These are phyloP conservation scores for Trichoderma brevicompactum DNA, from an alignment of 2,329 filamentous ascomycete genomes.

Conservation along the genomic window DNA sequence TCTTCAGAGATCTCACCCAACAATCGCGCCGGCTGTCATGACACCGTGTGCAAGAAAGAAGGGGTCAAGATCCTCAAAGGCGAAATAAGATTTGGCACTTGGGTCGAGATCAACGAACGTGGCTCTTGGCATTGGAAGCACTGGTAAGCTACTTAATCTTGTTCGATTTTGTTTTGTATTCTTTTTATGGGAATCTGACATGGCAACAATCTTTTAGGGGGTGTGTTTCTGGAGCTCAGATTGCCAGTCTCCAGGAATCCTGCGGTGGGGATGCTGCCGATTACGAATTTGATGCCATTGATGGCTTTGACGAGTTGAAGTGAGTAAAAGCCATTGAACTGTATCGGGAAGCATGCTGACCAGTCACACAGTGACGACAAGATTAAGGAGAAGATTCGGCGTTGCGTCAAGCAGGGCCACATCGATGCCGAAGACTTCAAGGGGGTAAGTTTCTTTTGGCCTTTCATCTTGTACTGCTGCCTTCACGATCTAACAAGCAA, in stretches of 20 bases:
- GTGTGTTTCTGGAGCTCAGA: slow-evolving; percentile 78
- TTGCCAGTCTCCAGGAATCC: slow-evolving; percentile 66
- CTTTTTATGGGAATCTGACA: neutral
- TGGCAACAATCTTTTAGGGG: slow-evolving; percentile 63
- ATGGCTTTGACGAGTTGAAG: slow-evolving; percentile 78
- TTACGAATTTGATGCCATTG: slow-evolving; percentile 69
- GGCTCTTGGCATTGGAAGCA: slow-evolving; percentile 80
- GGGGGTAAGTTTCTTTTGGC: slow-evolving; percentile 64
- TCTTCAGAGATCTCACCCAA: slow-evolving; percentile 70
- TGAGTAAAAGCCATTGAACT: slow-evolving; percentile 39
- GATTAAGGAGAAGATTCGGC: slow-evolving; percentile 72
- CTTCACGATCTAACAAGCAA: slow-evolving; percentile 3
- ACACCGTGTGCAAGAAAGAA: slow-evolving; percentile 71
- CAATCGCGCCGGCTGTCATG: slow-evolving; percentile 75
- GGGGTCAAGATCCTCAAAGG: slow-evolving; percentile 76
- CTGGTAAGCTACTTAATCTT: slow-evolving; percentile 63
- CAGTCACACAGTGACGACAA: slow-evolving; percentile 52
- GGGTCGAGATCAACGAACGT: slow-evolving; percentile 66
- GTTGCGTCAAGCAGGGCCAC: slow-evolving; percentile 75
- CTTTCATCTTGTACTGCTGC: slow-evolving; percentile 16
- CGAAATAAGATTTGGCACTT: slow-evolving; percentile 75
- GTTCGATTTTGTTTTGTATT: neutral
- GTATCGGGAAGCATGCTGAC: neutral
- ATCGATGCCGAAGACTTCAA: slow-evolving; percentile 87
- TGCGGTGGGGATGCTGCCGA: slow-evolving; percentile 49